A percentile compares a stretch with the other conserved stretches of the same genome.
These are phyloP conservation scores for Endocalyx cinctus DNA, from an alignment of 2,329 filamentous ascomycete genomes.

Conservation along the genomic window DNA sequence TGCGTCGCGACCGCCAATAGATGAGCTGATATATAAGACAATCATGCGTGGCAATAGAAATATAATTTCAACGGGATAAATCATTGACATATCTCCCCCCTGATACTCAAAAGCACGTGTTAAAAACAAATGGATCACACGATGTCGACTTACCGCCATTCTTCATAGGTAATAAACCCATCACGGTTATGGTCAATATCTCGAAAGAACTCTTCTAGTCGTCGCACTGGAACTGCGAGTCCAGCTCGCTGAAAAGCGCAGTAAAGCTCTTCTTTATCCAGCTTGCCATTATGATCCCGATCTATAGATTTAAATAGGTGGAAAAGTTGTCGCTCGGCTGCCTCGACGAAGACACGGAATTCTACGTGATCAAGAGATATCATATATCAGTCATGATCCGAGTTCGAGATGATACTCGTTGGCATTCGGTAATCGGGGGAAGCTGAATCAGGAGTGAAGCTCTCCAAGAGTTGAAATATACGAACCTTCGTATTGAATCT, in stretches of 20 bases:
- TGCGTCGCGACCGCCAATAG: too few relatives aligned
- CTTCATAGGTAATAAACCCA: constrained; percentile 81
- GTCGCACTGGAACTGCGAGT: constrained; percentile 69
- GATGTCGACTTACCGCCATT: constrained; percentile 82
- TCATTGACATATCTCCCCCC: too few relatives aligned
- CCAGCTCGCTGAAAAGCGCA: constrained; percentile 74
- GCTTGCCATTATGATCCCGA: constrained; percentile 73
- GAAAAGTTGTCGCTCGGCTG: constrained; percentile 79
- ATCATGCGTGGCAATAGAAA: too few relatives aligned
- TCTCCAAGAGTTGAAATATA: constrained; percentile 8
- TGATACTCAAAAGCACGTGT: too few relatives aligned
- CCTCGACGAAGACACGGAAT: constrained; percentile 82
- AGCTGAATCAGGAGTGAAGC: constrained; percentile 1
- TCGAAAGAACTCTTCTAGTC: constrained; percentile 79
- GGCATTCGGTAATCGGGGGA: constrained; percentile 4
- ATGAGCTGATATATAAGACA: too few relatives aligned
- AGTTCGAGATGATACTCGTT: too few relatives aligned
- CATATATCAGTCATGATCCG: too few relatives aligned
- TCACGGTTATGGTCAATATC: constrained; percentile 89
- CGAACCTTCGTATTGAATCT: constrained; percentile 85
- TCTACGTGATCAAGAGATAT: too few relatives aligned
- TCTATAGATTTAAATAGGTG: constrained; percentile 84
- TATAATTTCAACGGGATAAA: too few relatives aligned
- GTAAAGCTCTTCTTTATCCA: constrained; percentile 82
- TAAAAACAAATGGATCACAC: too few relatives aligned